These are phyloP conservation scores for Hippophae rhamnoides DNA, from an alignment of 306 rosid genomes.

Conservation along the genomic window DNA sequence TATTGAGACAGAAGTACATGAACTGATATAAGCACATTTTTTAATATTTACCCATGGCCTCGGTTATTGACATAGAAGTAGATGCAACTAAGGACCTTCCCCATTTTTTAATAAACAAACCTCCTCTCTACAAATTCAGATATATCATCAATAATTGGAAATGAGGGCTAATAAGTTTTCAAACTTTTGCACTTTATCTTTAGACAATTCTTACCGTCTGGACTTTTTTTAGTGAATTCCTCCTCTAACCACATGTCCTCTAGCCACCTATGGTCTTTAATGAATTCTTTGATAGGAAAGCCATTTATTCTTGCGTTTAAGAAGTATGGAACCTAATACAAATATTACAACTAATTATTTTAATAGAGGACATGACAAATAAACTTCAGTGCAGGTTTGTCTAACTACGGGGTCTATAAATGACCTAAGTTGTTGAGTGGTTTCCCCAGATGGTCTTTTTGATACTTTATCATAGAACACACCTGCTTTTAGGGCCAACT, in stretches of 20 bases:
- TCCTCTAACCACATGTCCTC: too few species aligned
- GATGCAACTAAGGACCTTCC: conserved; percentile 99
- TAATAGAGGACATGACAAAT: conserved; percentile 12
- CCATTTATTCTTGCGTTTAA: conserved; percentile 84
- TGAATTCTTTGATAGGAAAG: conserved; percentile 70
- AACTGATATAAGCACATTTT: too few species aligned
- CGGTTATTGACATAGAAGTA: conserved; percentile 77
- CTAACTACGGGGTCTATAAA: conserved; percentile 12
- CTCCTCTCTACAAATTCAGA: conserved; percentile 71
- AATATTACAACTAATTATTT: conserved; percentile 9
- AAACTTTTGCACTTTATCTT: not conserved
- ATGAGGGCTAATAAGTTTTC: not conserved
- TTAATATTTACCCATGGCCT: too few species aligned
- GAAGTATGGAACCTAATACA: conserved; percentile 82
- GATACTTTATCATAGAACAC: too few species aligned
- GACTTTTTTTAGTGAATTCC: conserved; percentile 74
- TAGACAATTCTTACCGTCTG: conserved; percentile 54
- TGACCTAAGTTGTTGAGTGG: conserved; percentile 97
- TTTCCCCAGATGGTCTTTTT: conserved; percentile 99
- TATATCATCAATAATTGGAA: conserved; percentile 10
- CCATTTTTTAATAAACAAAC: conserved; percentile 81
- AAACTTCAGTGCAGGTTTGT: not conserved
- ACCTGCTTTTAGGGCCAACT: too few species aligned
- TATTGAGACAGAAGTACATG: too few species aligned
- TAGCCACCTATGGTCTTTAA: conserved; percentile 83